Evolutionary conservation across 2,329 filamentous ascomycete genomes (phyloP), one percentile per base, ranked within the genome.

Genomic region (Lithohypha guttulata): DNA sequence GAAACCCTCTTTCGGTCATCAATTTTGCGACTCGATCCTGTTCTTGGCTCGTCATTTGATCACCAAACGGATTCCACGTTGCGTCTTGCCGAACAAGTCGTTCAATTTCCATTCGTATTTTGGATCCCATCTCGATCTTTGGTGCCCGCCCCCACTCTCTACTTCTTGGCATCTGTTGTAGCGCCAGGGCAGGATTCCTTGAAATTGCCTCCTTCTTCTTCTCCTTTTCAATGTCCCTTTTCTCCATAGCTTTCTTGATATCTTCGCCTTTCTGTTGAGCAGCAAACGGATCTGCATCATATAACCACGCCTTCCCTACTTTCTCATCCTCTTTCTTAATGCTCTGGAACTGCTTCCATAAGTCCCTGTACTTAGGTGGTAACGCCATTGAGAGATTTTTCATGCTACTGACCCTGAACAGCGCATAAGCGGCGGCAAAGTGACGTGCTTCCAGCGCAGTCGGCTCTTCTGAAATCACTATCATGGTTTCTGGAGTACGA

Each of bases 321-420:
- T 79, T 81, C 34, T 84, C 67, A 52, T 95, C 89, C 50, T 78
- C 73, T 47, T 75, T 76, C 62, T 95, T 96, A 47, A 96, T 65
- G 3, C 77, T 73, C 46, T 81, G 75, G 50, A 98, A 94, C 42
- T 87, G 79, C 57, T 93, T 93, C 91, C 91, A 98, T 28, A 95
- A 65, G 48, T 84, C 76, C 55, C 80, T 81, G 62, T 95, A 93
- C 43, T 82, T 83, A 0, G 91, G 91, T 17, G 91, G 91, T 48
- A 98, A 70, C 65, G 87, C 89, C 68, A 86, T 93, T 56, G 94
- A 85, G 53, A 95, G 76, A 57, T 96, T 96, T 61, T 87, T 86
- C 79, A 93, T 93, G 56, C 82, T 95, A 60, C 84, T 89, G 3
- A 96, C 83, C 34, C 91, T 75, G 57, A 91, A 96, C 6, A 98